These are phyloP conservation scores for Adansonia rubrostipa DNA, from an alignment of 441 rosid species.

Conservation along the genomic window DNA sequence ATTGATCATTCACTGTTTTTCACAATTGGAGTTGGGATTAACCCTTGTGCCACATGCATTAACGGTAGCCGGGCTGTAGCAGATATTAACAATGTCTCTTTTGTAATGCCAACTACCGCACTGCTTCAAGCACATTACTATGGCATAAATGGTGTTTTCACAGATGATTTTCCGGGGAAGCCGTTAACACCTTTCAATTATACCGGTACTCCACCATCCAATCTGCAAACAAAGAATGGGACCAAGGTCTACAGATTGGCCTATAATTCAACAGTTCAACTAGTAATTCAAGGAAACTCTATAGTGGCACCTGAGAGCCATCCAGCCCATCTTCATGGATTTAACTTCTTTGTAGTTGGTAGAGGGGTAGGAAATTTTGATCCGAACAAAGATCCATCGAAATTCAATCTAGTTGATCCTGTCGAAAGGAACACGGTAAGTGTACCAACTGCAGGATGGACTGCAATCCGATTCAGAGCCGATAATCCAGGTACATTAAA, in stretches of 20 bases:
- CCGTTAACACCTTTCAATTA: constrained; percentile 43
- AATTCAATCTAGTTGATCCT: constrained; percentile 50
- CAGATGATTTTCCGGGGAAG: constrained; percentile 43
- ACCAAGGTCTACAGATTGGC: constrained; percentile 44
- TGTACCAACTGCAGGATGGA: constrained; percentile 54
- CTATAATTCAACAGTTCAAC: constrained; percentile 45
- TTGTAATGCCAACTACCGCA: constrained; percentile 43
- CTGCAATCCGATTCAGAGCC: constrained; percentile 53
- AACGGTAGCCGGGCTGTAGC: constrained; percentile 36
- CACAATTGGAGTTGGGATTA: constrained; percentile 40
- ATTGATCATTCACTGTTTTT: constrained; percentile 46
- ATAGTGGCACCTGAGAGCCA: constrained; percentile 50
- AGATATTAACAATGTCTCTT: constrained; percentile 41
- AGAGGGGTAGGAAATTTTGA: constrained; percentile 50
- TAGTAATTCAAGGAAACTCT: constrained; percentile 47
- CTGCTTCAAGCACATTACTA: constrained; percentile 53
- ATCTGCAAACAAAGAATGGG: constrained; percentile 39
- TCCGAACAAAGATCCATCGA: constrained; percentile 39
- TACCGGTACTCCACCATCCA: constrained; percentile 36
- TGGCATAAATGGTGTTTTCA: constrained; percentile 44
- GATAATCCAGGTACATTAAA: constrained; percentile 50
- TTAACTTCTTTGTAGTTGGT: constrained; percentile 44
- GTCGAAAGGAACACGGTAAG: constrained; percentile 49
- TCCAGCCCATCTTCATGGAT: constrained; percentile 53
- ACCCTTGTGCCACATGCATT: constrained; percentile 51